Conservation (phyloP, 495 filamentous ascomycete species). For the Neurospora cerealis region DNA sequence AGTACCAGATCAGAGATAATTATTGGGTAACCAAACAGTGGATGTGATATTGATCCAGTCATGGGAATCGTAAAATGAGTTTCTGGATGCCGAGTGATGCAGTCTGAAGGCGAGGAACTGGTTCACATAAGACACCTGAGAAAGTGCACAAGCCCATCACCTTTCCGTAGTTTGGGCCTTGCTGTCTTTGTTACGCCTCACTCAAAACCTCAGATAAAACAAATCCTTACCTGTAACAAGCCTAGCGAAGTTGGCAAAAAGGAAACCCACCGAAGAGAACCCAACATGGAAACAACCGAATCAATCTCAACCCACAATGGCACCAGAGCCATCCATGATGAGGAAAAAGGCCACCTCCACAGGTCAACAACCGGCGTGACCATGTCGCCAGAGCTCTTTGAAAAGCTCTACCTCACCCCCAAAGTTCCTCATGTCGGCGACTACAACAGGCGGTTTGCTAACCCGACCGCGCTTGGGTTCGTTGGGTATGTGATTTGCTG, state of each 20-base stretch:
- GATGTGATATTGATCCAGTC: neutral
- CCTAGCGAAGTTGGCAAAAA: neutral
- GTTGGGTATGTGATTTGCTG: slow-evolving; percentile 25
- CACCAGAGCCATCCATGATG: slow-evolving; percentile 13
- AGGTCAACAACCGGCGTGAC: slow-evolving; percentile 29
- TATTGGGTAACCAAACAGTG: neutral
- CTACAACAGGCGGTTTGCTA: slow-evolving; percentile 41
- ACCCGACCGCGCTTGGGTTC: slow-evolving; percentile 44
- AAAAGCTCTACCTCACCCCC: slow-evolving; percentile 48
- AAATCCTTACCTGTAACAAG: neutral
- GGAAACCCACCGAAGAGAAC: neutral
- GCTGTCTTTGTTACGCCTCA: neutral
- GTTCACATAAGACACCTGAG: neutral
- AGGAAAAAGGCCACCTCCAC: slow-evolving; percentile 29
- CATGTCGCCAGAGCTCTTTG: slow-evolving; percentile 46
- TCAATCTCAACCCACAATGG: neutral
- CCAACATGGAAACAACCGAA: slow-evolving; percentile 3
- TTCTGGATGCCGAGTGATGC: neutral
- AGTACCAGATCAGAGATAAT: neutral
- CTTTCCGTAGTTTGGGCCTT: neutral
- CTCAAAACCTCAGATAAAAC: neutral
- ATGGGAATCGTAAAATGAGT: neutral
- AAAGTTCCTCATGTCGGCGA: slow-evolving; percentile 40
- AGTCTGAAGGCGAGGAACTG: neutral
- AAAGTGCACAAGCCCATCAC: neutral